Evolutionary conservation across 495 filamentous ascomycete genomes (phyloP).

Genomic region (Monascus purpureus): DNA sequence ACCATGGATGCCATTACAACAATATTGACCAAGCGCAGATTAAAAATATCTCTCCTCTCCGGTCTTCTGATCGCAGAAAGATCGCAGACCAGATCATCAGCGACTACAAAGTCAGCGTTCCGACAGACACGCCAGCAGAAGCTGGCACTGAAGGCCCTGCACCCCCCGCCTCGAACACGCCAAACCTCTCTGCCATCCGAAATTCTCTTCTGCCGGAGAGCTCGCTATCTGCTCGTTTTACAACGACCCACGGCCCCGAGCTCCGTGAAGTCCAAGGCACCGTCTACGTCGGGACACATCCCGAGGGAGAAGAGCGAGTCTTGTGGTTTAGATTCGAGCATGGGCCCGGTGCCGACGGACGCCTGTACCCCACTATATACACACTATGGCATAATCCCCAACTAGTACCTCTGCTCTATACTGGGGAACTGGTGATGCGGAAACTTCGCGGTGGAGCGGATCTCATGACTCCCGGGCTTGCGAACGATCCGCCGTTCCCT

Average conservation of each 20-base stretch:
- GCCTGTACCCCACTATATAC: slow-evolving; percentile 55
- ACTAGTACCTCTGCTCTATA: slow-evolving; percentile 50
- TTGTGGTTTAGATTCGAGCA: slow-evolving; percentile 60
- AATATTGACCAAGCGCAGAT: slow-evolving; percentile 28
- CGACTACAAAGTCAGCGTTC: slow-evolving; percentile 40
- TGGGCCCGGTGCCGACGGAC: slow-evolving; percentile 27
- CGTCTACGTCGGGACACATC: slow-evolving; percentile 48
- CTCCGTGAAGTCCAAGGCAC: slow-evolving; percentile 49
- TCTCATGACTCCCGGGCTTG: slow-evolving; percentile 63
- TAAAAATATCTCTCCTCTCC: slow-evolving; percentile 53
- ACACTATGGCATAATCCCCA: slow-evolving; percentile 52
- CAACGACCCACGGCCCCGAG: slow-evolving; percentile 53
- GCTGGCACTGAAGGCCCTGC: slow-evolving; percentile 21
- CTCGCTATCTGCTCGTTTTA: slow-evolving; percentile 49
- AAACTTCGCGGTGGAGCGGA: slow-evolving; percentile 54
- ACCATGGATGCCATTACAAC: background rate
- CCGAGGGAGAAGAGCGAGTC: slow-evolving; percentile 45
- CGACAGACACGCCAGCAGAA: slow-evolving; percentile 20
- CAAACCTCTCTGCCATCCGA: slow-evolving; percentile 39
- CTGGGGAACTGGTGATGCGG: slow-evolving; percentile 44
- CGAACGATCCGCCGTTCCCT: slow-evolving; percentile 56
- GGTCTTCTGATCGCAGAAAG: slow-evolving; percentile 58
- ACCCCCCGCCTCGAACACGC: slow-evolving; percentile 13
- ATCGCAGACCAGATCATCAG: slow-evolving; percentile 58
- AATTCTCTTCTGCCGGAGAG: slow-evolving; percentile 55